Evolutionary conservation across 2,329 filamentous ascomycete species (phyloP), one percentile per base, ranked within the genome.

Genomic region (Acrodontium crateriforme): DNA sequence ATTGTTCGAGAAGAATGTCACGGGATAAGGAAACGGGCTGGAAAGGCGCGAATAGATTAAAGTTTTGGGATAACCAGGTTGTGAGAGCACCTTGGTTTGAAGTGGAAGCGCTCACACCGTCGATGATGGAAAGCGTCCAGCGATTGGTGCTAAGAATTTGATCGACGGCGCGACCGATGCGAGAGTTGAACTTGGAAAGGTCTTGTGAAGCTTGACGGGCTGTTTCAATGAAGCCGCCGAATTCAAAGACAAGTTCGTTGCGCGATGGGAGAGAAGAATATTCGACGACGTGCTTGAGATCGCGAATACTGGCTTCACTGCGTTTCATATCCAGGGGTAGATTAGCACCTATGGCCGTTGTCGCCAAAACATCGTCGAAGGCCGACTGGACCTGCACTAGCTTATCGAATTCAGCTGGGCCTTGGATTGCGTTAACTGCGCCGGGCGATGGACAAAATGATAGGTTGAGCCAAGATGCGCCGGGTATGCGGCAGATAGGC

Each of bases 301-400:
- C 80, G 21, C 80, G 69, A 18, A 89, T 74, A 1, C 76, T 74
- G 2, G 71, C 63, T 51, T 87, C 79, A 3, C 75, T 74, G 7
- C 72, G 68, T 56, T 83, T 85, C 73, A 89, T 84, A 41, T 82
- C 77, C 40, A 79, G 62, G 0, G 80, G 80, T 3, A 89, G 56
- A 2, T 71, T 71, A 2, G 74, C 69, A 1, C 74, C 71, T 13
- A 73, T 65, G 2, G 71, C 67, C 10, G 71, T 72, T 33, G 72
- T 69, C 39, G 80, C 70, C 3, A 89, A 56, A 1, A 89, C 72
- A 32, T 78, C 69, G 51, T 84, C 79, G 31, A 91, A 83, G 16
- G 74, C 67, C n/a, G 69, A 62, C 51, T 91, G 81, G 2, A 78
- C 69, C 11, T 64, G 64, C 62, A 89, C 78, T 13, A 91, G 63